Conservation (phyloP, 345 rosid genomes). For the Populus pruinosa region DNA sequence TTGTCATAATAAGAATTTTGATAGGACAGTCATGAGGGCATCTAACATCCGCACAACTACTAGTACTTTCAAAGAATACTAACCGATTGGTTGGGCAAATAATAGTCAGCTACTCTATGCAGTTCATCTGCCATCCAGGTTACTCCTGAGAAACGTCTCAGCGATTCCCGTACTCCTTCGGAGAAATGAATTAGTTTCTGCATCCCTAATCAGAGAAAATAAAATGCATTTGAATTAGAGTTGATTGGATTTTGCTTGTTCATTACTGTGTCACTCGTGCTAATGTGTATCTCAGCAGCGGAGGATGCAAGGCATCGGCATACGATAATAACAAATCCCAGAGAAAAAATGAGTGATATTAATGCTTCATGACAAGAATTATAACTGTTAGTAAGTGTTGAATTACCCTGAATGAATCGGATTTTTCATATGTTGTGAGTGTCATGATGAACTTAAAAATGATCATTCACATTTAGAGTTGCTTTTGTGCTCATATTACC, state of each 20-base stretch:
- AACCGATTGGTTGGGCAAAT: constrained; percentile 69
- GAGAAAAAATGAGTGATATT: no score
- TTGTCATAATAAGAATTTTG: constrained; percentile 12
- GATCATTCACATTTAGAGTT: no score
- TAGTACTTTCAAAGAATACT: constrained; percentile 28
- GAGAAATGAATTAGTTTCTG: constrained; percentile 73
- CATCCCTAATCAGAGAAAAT: constrained; percentile 47
- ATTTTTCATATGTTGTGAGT: no score
- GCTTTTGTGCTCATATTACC: constrained; percentile 34
- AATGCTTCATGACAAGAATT: no score
- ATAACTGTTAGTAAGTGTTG: no score
- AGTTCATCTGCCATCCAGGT: constrained; percentile 97
- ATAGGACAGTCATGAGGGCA: background rate
- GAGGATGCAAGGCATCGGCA: background rate
- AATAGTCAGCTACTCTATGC: constrained; percentile 74
- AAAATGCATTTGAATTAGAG: constrained; percentile 15
- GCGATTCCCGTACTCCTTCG: constrained; percentile 80
- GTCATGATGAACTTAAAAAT: no score
- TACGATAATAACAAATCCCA: no score
- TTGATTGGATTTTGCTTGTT: background rate
- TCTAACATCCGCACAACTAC: background rate
- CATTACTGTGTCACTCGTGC: background rate
- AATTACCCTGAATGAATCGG: no score
- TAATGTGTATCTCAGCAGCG: background rate
- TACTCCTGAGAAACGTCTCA: constrained; percentile 76